Evolutionary conservation across 139 green algal species (phyloP), one percentile per base, ranked within the genome.

Genomic region (Chlamydomonas schloesseri): DNA sequence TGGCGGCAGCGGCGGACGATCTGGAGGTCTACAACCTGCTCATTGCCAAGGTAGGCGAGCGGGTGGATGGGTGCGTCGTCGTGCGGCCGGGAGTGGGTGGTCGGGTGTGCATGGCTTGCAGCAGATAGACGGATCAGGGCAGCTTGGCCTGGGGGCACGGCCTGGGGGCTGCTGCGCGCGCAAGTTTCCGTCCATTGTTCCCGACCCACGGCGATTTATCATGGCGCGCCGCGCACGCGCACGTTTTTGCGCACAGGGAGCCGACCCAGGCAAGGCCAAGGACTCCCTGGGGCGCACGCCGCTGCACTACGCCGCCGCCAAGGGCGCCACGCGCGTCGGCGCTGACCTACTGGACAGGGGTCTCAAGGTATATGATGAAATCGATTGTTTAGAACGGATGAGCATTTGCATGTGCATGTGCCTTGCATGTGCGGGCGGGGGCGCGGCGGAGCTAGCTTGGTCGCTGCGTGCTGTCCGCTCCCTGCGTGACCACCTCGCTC

Each of bases 271-370:
- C 15, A 42, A 18, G 9, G 33, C 26, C 17, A 53, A 64, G 15
- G 86, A 87, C 20, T 79, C 47, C 2, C 26, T 87, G 18, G 83
- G 89, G n/a, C 64, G 87, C 50, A 81, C 81, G 29, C 62, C 81
- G 10, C 73, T 90, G 28, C 87, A 90, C 73, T 90, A 72, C 58
- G 87, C 87, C 3, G 87, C 73, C 23, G 81, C 81, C 72, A 88
- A 88, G 67, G 87, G 81, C 26, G 28, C 73, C 14, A 29, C 29
- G 21, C 3, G 8, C 17, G 42, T 81, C 3, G 71, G 53, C 20
- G 47, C 64, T 3, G 46, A 73, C 42, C 81, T 92, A 6, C 31
- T 90, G 26, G 69, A 71, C 10, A 18, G 28, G 24, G 88, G 88
- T 0, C 33, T 89, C 28, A 85, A 85, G 68, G 80, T 86, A 17